A percentile compares a stretch with the other conserved stretches of the same genome.
Evolutionary conservation across 208 protist genomes (phyloP).

Genomic region (Leishmania guyanensis): DNA sequence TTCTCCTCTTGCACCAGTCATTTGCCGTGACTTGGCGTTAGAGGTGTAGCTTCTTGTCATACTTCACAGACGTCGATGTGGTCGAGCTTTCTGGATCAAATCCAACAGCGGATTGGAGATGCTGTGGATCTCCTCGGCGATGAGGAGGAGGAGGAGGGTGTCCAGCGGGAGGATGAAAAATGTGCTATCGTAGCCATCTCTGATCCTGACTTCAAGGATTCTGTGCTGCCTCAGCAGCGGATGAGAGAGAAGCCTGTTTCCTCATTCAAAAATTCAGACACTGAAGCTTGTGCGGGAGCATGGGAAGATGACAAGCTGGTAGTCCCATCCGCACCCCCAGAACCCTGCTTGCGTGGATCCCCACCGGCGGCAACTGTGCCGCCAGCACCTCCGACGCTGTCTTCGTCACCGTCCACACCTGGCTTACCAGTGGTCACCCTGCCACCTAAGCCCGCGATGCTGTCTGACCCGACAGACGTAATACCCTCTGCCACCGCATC

Average conservation of each 20-base stretch:
- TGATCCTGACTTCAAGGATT: neutral
- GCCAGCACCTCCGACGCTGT: slow-evolving; percentile 1
- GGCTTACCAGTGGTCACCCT: neutral
- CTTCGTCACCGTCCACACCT: neutral
- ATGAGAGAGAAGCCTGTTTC: neutral
- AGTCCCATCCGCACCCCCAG: neutral
- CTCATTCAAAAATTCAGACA: neutral
- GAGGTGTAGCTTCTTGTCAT: neutral
- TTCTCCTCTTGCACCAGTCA: neutral
- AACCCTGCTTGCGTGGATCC: neutral
- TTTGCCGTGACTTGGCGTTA: neutral
- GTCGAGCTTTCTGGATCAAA: slow-evolving; percentile 50
- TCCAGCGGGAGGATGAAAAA: slow-evolving; percentile 7
- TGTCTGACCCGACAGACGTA: neutral
- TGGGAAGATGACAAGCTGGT: slow-evolving; percentile 11
- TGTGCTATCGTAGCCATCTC: neutral
- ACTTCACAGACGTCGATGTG: slow-evolving; percentile 10
- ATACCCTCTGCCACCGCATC: neutral
- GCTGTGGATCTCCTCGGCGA: slow-evolving; percentile 49
- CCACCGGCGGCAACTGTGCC: neutral
- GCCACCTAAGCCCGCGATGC: neutral
- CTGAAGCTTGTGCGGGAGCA: neutral
- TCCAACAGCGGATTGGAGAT: slow-evolving; percentile 74
- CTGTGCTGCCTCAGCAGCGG: slow-evolving; percentile 1
- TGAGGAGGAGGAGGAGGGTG: slow-evolving; percentile 40